A percentile compares a stretch with the other conserved stretches of the same genome.
Conservation (phyloP, 371 early-diverging fungal species). For the Encephalitozoon intestinalis region DNA sequence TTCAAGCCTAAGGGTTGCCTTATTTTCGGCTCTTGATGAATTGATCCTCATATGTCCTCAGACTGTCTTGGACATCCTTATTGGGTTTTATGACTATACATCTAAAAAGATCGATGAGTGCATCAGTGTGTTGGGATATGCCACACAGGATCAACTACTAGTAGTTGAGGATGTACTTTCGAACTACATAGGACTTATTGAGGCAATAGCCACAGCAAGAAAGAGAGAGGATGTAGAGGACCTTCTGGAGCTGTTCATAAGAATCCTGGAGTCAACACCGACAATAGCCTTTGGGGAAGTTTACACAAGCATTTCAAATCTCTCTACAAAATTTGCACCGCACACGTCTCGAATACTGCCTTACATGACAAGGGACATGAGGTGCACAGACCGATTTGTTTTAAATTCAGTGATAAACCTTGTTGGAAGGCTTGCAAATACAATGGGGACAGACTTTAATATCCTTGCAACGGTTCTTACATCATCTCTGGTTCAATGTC, state of each 20-base stretch:
- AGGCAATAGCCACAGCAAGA: slow-evolving; percentile 10
- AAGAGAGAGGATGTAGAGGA: not conserved
- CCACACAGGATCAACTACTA: slow-evolving; percentile 13
- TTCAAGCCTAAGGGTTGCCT: slow-evolving; percentile 41
- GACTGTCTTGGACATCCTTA: slow-evolving; percentile 5
- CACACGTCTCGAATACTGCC: slow-evolving; percentile 33
- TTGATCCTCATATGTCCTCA: slow-evolving; percentile 12
- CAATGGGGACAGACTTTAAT: slow-evolving; percentile 47
- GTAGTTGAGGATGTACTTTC: slow-evolving; percentile 53
- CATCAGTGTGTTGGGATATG: slow-evolving; percentile 7
- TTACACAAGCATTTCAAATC: slow-evolving; percentile 43
- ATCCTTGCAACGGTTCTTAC: slow-evolving; percentile 32
- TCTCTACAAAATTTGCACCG: slow-evolving; percentile 31
- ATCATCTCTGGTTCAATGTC: slow-evolving; percentile 32
- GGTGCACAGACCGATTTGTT: slow-evolving; percentile 21
- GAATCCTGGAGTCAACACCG: slow-evolving; percentile 18
- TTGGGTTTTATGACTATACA: slow-evolving; percentile 29
- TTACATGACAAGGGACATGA: slow-evolving; percentile 46
- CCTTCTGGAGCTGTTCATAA: slow-evolving; percentile 29
- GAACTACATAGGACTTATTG: slow-evolving; percentile 48
- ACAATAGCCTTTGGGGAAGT: slow-evolving; percentile 46
- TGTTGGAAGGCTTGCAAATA: slow-evolving; percentile 52
- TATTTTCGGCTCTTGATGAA: slow-evolving; percentile 46
- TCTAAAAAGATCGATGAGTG: slow-evolving; percentile 28
- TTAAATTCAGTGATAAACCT: slow-evolving; percentile 45